Evolutionary conservation across 768 basidiomycete genomes (phyloP).

Genomic region (Cyathus striatus): DNA sequence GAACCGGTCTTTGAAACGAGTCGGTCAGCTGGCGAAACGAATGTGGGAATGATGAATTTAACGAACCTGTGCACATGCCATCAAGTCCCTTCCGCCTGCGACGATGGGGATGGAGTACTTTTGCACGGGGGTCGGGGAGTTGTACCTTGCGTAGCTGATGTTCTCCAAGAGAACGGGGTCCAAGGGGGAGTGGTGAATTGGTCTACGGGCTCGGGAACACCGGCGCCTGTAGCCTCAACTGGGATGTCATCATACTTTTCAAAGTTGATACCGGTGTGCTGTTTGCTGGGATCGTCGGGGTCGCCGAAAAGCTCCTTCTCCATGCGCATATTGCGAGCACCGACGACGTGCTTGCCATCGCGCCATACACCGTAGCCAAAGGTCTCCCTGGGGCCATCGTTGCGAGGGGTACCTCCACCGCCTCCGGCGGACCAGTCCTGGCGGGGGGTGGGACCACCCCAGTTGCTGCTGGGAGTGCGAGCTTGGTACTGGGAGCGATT

Average conservation of each 20-base stretch:
- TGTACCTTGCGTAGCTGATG: constrained; percentile 88
- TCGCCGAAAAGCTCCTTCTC: constrained; percentile 98
- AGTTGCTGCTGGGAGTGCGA: constrained; percentile 29
- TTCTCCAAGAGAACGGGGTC: constrained; percentile 95
- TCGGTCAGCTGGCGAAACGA: constrained; percentile 11
- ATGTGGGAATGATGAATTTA: constrained; percentile 7
- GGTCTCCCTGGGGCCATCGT: constrained; percentile 43
- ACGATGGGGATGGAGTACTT: constrained; percentile 99
- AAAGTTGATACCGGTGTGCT: constrained; percentile 98
- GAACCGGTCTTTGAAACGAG: constrained; percentile 83
- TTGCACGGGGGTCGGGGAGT: constrained; percentile 96
- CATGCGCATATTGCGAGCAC: constrained; percentile 76
- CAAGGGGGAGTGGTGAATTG: constrained; percentile 87
- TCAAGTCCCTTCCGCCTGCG: constrained; percentile 80
- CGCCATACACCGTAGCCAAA: constrained; percentile 78
- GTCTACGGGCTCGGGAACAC: constrained; percentile 92
- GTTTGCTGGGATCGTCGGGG: constrained; percentile 74
- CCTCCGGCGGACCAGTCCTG: constrained; percentile 38
- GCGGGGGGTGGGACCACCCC: constrained; percentile 30
- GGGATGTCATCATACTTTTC: constrained; percentile 99
- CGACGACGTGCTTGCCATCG: constrained; percentile 85
- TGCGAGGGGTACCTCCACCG: constrained; percentile 23
- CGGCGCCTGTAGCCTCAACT: constrained; percentile 95
- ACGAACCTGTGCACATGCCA: constrained; percentile 89
- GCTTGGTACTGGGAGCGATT: constrained; percentile 23